Conservation (phyloP, 768 basidiomycete species). For the Lactarius sp. region DNA sequence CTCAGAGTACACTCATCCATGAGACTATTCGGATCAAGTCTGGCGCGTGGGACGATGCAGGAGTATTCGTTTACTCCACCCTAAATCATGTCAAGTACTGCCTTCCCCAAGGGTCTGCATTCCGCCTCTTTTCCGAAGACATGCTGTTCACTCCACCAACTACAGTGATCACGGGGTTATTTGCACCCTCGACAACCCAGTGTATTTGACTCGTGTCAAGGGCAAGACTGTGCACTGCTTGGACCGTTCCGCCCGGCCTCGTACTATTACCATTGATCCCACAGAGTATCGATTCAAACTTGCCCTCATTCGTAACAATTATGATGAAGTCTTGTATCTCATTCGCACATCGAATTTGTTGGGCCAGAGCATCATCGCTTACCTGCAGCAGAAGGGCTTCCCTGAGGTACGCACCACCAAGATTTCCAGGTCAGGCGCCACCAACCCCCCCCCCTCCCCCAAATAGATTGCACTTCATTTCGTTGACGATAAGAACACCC, state of each 20-base stretch:
- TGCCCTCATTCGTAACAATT: slow-evolving; percentile 87
- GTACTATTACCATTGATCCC: slow-evolving; percentile 95
- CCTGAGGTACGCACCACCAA: slow-evolving; percentile 62
- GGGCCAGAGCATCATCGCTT: slow-evolving; percentile 96
- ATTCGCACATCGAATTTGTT: slow-evolving; percentile 92
- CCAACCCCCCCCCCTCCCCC: background rate
- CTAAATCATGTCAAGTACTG: slow-evolving; percentile 99
- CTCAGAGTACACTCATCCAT: slow-evolving; percentile 86
- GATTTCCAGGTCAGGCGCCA: background rate
- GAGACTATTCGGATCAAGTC: slow-evolving; percentile 99
- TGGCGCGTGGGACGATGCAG: slow-evolving; percentile 97
- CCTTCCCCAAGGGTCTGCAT: slow-evolving; percentile 80
- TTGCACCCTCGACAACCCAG: slow-evolving; percentile 96
- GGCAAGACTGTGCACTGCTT: slow-evolving; percentile 95
- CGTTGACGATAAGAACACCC: slow-evolving; percentile 95
- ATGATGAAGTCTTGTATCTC: slow-evolving; percentile 96
- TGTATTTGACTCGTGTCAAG: slow-evolving; percentile 95
- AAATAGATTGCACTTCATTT: slow-evolving; percentile 92
- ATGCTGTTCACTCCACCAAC: background rate
- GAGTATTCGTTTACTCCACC: slow-evolving; percentile 96
- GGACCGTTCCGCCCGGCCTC: slow-evolving; percentile 90
- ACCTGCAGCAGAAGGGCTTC: slow-evolving; percentile 97
- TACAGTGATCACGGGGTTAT: slow-evolving; percentile 95
- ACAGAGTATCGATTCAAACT: slow-evolving; percentile 99
- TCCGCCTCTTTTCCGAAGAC: background rate